Conservation (phyloP, 2,329 filamentous ascomycete species). For the Nemania bipapillata region DNA sequence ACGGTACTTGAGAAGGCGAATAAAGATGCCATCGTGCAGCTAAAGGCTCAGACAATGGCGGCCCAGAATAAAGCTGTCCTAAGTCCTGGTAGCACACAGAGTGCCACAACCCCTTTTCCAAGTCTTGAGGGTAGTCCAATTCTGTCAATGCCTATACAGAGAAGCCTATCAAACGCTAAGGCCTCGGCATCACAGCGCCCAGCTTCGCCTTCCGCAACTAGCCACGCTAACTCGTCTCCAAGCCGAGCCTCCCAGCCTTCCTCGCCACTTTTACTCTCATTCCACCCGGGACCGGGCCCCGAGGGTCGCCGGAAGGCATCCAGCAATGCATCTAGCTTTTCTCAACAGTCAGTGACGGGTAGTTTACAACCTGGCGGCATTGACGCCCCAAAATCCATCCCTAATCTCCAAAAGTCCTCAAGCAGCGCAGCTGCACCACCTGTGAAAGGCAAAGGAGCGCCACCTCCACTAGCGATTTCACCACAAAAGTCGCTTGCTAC, state of each 20-base stretch:
- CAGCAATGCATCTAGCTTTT: conserved; percentile 84
- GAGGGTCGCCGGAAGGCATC: conserved; percentile 89
- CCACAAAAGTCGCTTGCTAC: conserved; percentile 72
- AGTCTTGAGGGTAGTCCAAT: conserved; percentile 87
- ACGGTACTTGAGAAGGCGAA: conserved; percentile 97
- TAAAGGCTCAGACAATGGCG: conserved; percentile 88
- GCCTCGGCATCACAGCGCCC: conserved; percentile 73
- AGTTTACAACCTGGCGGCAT: conserved; percentile 77
- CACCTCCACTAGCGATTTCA: conserved; percentile 64
- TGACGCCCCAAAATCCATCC: conserved; percentile 73
- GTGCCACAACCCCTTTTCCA: conserved; percentile 69
- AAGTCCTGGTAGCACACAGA: conserved; percentile 58
- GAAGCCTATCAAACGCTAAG: conserved; percentile 85
- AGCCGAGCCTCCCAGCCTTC: conserved; percentile 82
- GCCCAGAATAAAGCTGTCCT: conserved; percentile 65
- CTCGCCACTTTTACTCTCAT: conserved; percentile 94
- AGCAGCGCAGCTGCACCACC: conserved; percentile 67
- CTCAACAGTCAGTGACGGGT: conserved; percentile 74
- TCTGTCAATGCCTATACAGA: conserved; percentile 80
- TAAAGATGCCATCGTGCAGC: conserved; percentile 97
- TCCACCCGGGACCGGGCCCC: conserved; percentile 83
- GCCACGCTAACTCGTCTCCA: conserved; percentile 85
- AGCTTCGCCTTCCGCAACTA: conserved; percentile 83
- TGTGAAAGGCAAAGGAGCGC: conserved; percentile 64
- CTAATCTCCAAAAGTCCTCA: conserved; percentile 69